phyloP scores from a whole-genome alignment of 1,284 basidiomycete species.

The Microbotryum violaceum region DNA sequence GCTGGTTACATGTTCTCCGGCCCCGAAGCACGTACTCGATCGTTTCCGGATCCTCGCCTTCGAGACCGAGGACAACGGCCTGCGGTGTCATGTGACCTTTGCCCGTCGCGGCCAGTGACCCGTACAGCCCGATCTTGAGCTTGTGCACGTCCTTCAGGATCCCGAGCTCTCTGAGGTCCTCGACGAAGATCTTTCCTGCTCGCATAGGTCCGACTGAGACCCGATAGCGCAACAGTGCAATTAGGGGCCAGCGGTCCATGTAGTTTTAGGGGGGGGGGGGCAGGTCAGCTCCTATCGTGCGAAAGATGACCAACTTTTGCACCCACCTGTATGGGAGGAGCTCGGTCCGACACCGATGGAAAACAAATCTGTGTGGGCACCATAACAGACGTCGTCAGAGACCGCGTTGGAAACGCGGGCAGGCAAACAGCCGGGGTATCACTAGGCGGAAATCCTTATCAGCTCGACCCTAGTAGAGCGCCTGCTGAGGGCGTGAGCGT shows the following conservation, averaged over 20 bases:
- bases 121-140: conserved; percentile 77
- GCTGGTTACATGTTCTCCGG: neutral
- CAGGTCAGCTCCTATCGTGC: conserved; percentile 8
- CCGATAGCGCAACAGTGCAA: no score
- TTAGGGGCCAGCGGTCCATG: no score
- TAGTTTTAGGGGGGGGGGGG: no score
- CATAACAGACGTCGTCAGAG: no score
- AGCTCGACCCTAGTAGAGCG: no score
- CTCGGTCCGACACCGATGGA: conserved; percentile 63
- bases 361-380: conserved; percentile 59
- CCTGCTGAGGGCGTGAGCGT: neutral
- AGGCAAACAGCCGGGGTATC: neutral
- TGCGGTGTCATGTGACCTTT: conserved; percentile 89
- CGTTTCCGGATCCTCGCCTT: conserved; percentile 52
- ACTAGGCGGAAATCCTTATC: no score
- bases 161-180: conserved; percentile 61
- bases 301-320: no score
- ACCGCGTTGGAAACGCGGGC: conserved; percentile 8
- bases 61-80: conserved; percentile 80
- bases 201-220: conserved; percentile 59
- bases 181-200: conserved; percentile 76
- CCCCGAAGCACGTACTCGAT: conserved; percentile 51
- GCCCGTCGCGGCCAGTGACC: conserved; percentile 53
- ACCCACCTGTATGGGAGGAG: conserved; percentile 60
- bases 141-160: conserved; percentile 61